Percentiles rank a stretch among this genome's conserved stretches.
Evolutionary conservation across 2,329 filamentous ascomycete species (phyloP).

Genomic region (Celoporthe dispersa): DNA sequence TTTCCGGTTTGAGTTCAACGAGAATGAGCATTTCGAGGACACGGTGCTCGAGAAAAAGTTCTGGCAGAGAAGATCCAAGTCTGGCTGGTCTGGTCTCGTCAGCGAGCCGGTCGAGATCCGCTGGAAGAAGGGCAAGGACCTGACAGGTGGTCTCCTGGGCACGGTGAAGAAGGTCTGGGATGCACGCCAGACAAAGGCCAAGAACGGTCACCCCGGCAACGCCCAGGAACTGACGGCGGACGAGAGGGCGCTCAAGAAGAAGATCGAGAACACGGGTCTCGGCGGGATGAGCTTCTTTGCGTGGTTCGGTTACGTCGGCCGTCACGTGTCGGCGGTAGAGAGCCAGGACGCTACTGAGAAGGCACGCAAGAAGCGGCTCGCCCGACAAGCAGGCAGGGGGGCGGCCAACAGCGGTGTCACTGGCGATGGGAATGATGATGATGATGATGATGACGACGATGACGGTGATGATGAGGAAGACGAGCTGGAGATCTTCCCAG

Average conservation of each 20-base stretch:
- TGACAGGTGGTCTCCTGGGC: conserved; percentile 79
- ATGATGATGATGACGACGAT: conserved; percentile 62
- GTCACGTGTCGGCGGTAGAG: conserved; percentile 74
- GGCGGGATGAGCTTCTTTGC: conserved; percentile 81
- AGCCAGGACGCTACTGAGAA: conserved; percentile 64
- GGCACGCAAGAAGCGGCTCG: conserved; percentile 56
- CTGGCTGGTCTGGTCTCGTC: conserved; percentile 76
- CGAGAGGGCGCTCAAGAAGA: conserved; percentile 56
- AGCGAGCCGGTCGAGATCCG: conserved; percentile 86
- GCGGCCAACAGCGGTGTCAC: conserved; percentile 40
- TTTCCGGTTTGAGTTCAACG: conserved; percentile 77
- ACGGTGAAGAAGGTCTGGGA: conserved; percentile 72
- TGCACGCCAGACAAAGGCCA: conserved; percentile 53
- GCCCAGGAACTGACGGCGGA: conserved; percentile 47
- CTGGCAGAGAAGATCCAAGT: conserved; percentile 74
- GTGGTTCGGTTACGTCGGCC: conserved; percentile 81
- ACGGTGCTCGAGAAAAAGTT: conserved; percentile 86
- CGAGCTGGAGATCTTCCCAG: conserved; percentile 83
- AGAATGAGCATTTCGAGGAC: conserved; percentile 84
- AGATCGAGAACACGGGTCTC: conserved; percentile 64
- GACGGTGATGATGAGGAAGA: conserved; percentile 66
- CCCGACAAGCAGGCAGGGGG: conserved; percentile 55
- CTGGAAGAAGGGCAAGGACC: conserved; percentile 86
- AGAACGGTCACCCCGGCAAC: conserved; percentile 40
- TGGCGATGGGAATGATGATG: conserved; percentile 56